These are phyloP conservation scores for Powellomyces hirtus DNA, from an alignment of 192 early-diverging fungal genomes.

Conservation along the genomic window DNA sequence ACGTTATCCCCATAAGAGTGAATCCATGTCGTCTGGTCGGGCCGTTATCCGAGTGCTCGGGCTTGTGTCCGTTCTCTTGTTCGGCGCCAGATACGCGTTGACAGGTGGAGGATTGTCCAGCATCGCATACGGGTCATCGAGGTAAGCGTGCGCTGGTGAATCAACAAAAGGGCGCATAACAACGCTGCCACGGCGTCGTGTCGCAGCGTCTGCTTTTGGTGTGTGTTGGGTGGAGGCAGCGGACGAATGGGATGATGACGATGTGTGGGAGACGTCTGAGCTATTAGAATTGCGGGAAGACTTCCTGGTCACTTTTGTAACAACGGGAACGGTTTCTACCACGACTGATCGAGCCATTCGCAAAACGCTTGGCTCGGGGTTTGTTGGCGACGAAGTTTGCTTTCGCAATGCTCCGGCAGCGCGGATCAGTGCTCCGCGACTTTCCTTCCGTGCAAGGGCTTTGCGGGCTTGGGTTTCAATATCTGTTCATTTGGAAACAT, in stretches of 20 bases:
- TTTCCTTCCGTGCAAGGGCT: background rate
- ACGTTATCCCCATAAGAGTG: background rate
- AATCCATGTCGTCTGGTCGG: no score
- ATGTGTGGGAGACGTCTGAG: background rate
- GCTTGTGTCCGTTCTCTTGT: background rate
- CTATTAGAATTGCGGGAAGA: background rate
- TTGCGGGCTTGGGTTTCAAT: slow-evolving; percentile 11
- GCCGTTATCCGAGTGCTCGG: no score
- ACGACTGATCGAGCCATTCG: background rate
- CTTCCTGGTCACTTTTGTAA: background rate
- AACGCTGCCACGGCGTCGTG: slow-evolving; percentile 18
- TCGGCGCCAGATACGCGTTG: background rate
- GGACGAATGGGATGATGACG: background rate
- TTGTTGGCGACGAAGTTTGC: background rate
- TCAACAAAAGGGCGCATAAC: slow-evolving; percentile 24
- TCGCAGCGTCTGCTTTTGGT: background rate
- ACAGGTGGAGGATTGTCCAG: background rate
- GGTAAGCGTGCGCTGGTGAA: slow-evolving; percentile 11
- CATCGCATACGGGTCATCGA: slow-evolving; percentile 26
- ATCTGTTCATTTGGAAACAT: no score
- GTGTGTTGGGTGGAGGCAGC: background rate
- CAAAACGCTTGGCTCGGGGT: background rate
- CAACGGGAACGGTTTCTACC: background rate
- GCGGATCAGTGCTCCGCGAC: background rate
- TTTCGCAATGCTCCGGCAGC: background rate